phyloP scores from a whole-genome alignment of 805 yeast genomes.

The Metschnikowia drakensbergensis region DNA sequence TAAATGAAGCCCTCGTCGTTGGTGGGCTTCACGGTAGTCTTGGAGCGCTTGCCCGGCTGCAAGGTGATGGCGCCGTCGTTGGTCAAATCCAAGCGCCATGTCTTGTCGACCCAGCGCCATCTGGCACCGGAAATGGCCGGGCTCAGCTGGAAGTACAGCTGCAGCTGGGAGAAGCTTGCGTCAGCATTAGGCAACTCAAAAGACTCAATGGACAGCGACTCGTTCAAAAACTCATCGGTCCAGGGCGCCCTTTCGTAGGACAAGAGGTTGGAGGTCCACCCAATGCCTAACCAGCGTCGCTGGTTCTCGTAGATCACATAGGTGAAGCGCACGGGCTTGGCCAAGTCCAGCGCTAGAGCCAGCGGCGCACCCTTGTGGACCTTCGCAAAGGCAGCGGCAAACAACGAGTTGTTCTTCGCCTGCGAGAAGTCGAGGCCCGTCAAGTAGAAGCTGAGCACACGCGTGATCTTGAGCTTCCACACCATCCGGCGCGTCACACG shows the following conservation, averaged over 20 bases:
- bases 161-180: slow-evolving; percentile 29
- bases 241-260: slow-evolving; percentile 94
- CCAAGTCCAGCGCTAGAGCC: slow-evolving; percentile 10
- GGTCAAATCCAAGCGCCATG: slow-evolving; percentile 87
- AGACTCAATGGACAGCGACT: slow-evolving; percentile 68
- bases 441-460: slow-evolving; percentile 70
- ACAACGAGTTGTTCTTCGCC: slow-evolving; percentile 43
- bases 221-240: slow-evolving; percentile 95
- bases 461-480: slow-evolving; percentile 75
- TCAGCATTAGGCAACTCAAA: slow-evolving; percentile 78
- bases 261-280: slow-evolving; percentile 91
- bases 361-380: slow-evolving; percentile 33
- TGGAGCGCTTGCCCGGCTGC: slow-evolving; percentile 52
- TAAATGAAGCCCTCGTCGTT: slow-evolving; percentile 83
- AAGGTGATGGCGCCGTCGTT: slow-evolving; percentile 82
- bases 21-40: slow-evolving; percentile 65
- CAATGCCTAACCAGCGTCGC: slow-evolving; percentile 95
- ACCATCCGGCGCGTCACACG: slow-evolving; percentile 76
- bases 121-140: slow-evolving; percentile 57
- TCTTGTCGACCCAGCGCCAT: slow-evolving; percentile 94
- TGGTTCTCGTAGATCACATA: slow-evolving; percentile 93
- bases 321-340: slow-evolving; percentile 69
- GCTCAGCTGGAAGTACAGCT: slow-evolving; percentile 21
- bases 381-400: slow-evolving; percentile 54
- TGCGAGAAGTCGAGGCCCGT: slow-evolving; percentile 79